Conservation (phyloP, 345 rosid genomes). For the Populus tremula region DNA sequence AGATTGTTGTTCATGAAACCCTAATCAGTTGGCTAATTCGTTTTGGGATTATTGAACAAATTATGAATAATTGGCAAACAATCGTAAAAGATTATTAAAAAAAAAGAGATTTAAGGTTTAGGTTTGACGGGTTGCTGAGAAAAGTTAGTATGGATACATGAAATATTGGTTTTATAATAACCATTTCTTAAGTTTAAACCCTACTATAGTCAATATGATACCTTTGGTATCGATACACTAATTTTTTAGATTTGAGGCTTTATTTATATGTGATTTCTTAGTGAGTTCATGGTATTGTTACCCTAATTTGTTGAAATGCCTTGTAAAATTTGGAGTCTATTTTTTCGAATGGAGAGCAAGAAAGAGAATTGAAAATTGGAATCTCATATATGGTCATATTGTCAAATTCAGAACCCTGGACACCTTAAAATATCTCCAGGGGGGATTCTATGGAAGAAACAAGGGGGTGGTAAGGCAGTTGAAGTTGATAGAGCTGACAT, state of each 20-base stretch:
- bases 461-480: constrained; percentile 93
- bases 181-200: background rate
- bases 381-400: background rate
- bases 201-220: background rate
- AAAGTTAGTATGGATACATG: background rate
- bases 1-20: background rate
- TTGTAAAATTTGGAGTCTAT: background rate
- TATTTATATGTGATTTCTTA: background rate
- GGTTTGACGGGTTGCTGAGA: background rate
- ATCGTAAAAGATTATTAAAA: background rate
- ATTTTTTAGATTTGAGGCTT: background rate
- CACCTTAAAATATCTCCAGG: constrained; percentile 69
- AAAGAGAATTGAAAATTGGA: background rate
- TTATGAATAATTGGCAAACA: no score
- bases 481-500: constrained; percentile 87
- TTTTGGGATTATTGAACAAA: background rate
- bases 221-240: no score
- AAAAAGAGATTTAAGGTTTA: background rate
- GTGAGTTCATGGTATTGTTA: background rate
- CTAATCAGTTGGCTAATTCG: background rate
- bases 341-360: background rate
- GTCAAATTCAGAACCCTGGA: constrained; percentile 70
- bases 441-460: constrained; percentile 92
- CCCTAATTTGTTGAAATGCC: background rate
- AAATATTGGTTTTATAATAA: background rate